Percentiles rank a stretch among this genome's conserved stretches.
phyloP scores from a whole-genome alignment of 2,329 filamentous ascomycete species.

The Penicillium sp. region DNA sequence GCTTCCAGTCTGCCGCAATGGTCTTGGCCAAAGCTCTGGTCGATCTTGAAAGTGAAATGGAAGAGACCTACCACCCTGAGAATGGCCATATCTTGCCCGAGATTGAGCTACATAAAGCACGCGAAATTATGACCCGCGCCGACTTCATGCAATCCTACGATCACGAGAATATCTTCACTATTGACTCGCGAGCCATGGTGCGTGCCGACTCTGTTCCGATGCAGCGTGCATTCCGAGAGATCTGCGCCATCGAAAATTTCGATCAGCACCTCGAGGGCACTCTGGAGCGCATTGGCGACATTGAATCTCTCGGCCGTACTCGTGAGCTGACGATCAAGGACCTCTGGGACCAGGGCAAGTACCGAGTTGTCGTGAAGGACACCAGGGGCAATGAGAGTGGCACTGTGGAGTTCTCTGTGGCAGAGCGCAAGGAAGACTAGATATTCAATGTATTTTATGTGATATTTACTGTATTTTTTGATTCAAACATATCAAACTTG shows the following conservation, averaged over 20 bases:
- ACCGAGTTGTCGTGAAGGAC: constrained; percentile 61
- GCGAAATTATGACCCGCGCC: constrained; percentile 90
- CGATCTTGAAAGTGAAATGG: constrained; percentile 70
- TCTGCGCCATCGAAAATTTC: constrained; percentile 76
- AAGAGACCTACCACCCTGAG: constrained; percentile 63
- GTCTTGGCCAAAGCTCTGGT: constrained; percentile 88
- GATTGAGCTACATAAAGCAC: constrained; percentile 77
- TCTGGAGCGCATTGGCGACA: constrained; percentile 81
- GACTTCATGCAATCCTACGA: constrained; percentile 95
- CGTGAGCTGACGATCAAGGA: constrained; percentile 95
- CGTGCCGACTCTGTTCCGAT: constrained; percentile 94
- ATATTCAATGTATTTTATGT: constrained; percentile 1
- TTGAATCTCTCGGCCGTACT: constrained; percentile 91
- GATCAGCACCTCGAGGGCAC: constrained; percentile 80
- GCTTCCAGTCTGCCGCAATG: constrained; percentile 79
- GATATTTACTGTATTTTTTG: not conserved
- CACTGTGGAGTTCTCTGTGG: constrained; percentile 50
- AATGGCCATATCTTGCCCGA: constrained; percentile 75
- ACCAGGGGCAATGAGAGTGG: constrained; percentile 49
- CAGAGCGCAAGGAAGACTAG: constrained; percentile 35
- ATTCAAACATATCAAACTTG: not conserved
- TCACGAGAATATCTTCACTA: constrained; percentile 92
- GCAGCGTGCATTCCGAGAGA: constrained; percentile 86
- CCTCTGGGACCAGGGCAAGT: constrained; percentile 79
- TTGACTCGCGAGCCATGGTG: constrained; percentile 82